A percentile compares a stretch with the other conserved stretches of the same genome.
phyloP scores from a whole-genome alignment of 2,329 filamentous ascomycete species.

The Arthrinium phaeospermum region DNA sequence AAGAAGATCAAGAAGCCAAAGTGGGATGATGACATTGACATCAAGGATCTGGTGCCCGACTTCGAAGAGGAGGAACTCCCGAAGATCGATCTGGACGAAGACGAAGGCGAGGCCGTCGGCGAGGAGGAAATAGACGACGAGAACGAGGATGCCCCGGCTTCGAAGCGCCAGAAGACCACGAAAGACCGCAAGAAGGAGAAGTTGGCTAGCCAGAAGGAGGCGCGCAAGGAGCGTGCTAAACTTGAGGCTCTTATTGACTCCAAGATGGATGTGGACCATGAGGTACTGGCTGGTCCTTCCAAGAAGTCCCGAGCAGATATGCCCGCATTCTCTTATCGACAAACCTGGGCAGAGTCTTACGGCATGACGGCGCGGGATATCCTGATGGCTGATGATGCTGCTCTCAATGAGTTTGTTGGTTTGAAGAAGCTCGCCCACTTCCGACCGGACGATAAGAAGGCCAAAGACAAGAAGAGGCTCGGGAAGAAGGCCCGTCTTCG shows the following conservation, averaged over 20 bases:
- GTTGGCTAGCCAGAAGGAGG: conserved; percentile 67
- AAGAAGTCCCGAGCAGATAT: conserved; percentile 28
- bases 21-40: conserved; percentile 98
- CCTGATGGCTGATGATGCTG: conserved; percentile 84
- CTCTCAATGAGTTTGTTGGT: conserved; percentile 88
- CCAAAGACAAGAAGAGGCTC: conserved; percentile 83
- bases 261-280: conserved; percentile 74
- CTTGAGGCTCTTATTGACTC: conserved; percentile 87
- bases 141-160: conserved; percentile 49
- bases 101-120: conserved; percentile 35
- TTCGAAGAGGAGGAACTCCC: conserved; percentile 73
- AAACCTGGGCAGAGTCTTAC: conserved; percentile 88
- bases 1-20: conserved; percentile 80
- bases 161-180: conserved; percentile 65
- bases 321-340: conserved; percentile 84
- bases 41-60: conserved; percentile 87
- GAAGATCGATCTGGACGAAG: conserved; percentile 59
- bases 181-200: conserved; percentile 66
- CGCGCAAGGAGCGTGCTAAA: conserved; percentile 80
- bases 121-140: conserved; percentile 38
- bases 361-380: conserved; percentile 91
- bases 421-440: conserved; percentile 95
- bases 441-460: conserved; percentile 87
- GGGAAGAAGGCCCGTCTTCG: conserved; percentile 91
- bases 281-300: conserved; percentile 53